Conservation (phyloP, 1,139 yeast genomes). For the Meyerozyma athensensis region DNA sequence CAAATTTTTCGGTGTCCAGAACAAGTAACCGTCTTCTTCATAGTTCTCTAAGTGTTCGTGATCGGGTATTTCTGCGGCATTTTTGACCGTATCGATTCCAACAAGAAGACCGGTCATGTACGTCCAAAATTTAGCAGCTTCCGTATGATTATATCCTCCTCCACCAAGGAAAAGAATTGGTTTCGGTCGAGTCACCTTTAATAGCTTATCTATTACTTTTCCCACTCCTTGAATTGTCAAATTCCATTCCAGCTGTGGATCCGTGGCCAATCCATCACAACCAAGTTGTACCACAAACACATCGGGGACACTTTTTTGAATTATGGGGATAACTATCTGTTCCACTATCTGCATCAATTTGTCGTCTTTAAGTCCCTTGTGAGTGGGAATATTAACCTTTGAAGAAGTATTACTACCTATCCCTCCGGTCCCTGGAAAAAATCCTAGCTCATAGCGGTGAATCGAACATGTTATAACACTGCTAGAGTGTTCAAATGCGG, state of each 20-base stretch:
- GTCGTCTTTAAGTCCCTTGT: conserved; percentile 51
- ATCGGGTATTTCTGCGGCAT: conserved; percentile 40
- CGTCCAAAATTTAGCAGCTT: conserved; percentile 64
- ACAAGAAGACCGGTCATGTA: conserved; percentile 43
- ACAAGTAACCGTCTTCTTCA: conserved; percentile 43
- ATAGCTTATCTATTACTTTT: conserved; percentile 25
- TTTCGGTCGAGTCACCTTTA: conserved; percentile 22
- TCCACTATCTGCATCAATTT: conserved; percentile 32
- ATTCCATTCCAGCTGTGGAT: conserved; percentile 66
- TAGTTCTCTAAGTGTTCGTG: conserved; percentile 43
- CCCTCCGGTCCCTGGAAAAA: conserved; percentile 70
- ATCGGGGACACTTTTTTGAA: conserved; percentile 39
- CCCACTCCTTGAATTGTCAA: conserved; percentile 51
- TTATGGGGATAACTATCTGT: conserved; percentile 41
- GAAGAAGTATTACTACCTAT: conserved; percentile 22
- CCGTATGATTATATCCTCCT: conserved; percentile 67
- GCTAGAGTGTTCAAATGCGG: conserved; percentile 53
- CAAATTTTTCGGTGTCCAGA: conserved; percentile 38
- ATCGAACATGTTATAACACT: conserved; percentile 59
- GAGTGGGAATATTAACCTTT: conserved; percentile 53
- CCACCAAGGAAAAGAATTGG: conserved; percentile 61
- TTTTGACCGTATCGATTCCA: conserved; percentile 6
- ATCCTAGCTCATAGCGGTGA: conserved; percentile 62
- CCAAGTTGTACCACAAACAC: conserved; percentile 65
- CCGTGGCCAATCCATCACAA: conserved; percentile 60